Conservation (phyloP, 805 yeast genomes). For the Myxozyma sirexii region DNA sequence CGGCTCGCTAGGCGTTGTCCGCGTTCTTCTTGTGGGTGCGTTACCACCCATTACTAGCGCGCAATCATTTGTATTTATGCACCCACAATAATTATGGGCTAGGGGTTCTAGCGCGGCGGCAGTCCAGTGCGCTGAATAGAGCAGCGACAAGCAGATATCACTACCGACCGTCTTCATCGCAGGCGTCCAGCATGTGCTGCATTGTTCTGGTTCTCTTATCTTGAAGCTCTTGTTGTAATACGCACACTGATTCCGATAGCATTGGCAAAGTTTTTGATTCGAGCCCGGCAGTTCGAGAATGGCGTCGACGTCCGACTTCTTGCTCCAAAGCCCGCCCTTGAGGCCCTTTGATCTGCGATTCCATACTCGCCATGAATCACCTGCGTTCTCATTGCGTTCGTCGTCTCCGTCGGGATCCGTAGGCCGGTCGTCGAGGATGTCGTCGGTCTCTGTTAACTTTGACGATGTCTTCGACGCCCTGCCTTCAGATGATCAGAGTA, state of each 20-base stretch:
- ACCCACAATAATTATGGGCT: background rate
- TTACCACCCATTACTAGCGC: background rate
- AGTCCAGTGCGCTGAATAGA: background rate
- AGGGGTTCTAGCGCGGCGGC: background rate
- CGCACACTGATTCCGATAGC: too few species aligned
- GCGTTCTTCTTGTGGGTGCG: background rate
- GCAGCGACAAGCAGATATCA: background rate
- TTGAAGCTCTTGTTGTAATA: too few species aligned
- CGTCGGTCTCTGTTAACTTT: conserved; percentile 22
- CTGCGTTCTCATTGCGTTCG: conserved; percentile 30
- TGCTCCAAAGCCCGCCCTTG: conserved; percentile 23
- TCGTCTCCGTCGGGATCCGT: conserved; percentile 25
- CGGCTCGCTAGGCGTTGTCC: conserved; percentile 17
- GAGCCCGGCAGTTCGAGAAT: background rate
- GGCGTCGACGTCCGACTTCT: conserved; percentile 25
- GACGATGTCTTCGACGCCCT: conserved; percentile 31
- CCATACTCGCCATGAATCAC: conserved; percentile 32
- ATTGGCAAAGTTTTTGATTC: too few species aligned
- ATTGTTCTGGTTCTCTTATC: background rate
- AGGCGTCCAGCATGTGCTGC: background rate
- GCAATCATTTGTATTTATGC: background rate
- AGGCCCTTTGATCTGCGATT: conserved; percentile 34
- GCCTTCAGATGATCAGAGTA: conserved; percentile 20
- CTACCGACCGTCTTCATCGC: background rate
- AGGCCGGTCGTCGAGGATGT: conserved; percentile 29